A percentile compares a stretch with the other conserved stretches of the same genome.
Conservation (phyloP, 257 asterid genomes). For the Henckelia pumila region DNA sequence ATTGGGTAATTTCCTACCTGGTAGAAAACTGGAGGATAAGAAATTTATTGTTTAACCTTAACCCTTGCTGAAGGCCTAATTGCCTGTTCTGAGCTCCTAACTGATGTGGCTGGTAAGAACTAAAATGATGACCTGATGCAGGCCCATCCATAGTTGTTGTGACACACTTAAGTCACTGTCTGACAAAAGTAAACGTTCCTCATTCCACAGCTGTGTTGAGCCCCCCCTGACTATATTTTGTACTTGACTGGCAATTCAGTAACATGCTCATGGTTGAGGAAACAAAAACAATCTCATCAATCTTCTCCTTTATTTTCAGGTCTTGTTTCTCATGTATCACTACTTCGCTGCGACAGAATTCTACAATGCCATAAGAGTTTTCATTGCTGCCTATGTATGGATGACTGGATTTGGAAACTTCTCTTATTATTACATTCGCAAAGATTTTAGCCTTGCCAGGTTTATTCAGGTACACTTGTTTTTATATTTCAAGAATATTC, state of each 20-base stretch:
- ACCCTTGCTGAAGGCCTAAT: background rate
- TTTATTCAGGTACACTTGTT: conserved; percentile 58
- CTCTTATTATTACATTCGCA: conserved; percentile 80
- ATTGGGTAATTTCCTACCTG: background rate
- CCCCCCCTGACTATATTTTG: background rate
- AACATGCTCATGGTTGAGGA: conserved; percentile 7
- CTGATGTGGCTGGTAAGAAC: background rate
- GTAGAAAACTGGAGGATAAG: background rate
- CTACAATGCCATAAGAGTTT: conserved; percentile 77
- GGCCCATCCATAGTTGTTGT: background rate
- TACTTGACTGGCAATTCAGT: background rate
- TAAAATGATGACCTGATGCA: background rate
- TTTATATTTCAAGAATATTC: conserved; percentile 2
- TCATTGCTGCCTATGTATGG: conserved; percentile 89
- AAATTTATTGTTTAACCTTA: background rate
- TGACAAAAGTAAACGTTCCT: background rate
- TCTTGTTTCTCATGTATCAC: conserved; percentile 85
- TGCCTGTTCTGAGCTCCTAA: background rate
- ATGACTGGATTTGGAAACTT: conserved; percentile 96
- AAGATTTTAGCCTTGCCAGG: conserved; percentile 82
- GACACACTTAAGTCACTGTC: background rate
- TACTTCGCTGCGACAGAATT: conserved; percentile 82
- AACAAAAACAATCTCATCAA: conserved; percentile 23
- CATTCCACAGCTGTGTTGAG: background rate
- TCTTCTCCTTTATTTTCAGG: conserved; percentile 44